Conservation (phyloP, 495 filamentous ascomycete genomes). For the Gamarada debralockiae region DNA sequence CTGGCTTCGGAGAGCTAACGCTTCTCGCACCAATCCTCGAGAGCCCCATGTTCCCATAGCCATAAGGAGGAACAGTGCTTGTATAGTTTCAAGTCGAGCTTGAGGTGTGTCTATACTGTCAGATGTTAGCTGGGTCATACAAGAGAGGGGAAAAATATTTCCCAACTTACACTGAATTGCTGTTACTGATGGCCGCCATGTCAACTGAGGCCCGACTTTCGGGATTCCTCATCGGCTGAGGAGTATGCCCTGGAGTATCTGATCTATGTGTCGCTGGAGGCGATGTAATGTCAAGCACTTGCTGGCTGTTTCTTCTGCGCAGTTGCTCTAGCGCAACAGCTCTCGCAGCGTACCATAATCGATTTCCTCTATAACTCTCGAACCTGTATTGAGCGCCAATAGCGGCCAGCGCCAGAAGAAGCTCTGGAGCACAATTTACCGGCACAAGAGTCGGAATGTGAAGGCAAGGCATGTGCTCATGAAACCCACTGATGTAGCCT, state of each 20-base stretch:
- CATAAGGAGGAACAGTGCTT: slow-evolving; percentile 52
- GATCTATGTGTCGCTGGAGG: not conserved
- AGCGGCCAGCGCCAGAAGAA: slow-evolving; percentile 60
- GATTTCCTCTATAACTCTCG: slow-evolving; percentile 61
- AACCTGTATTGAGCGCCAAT: slow-evolving; percentile 69
- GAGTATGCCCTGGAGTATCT: not conserved
- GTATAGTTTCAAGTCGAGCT: slow-evolving; percentile 50
- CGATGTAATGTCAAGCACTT: slow-evolving; percentile 26
- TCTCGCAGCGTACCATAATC: slow-evolving; percentile 65
- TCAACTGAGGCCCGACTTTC: not conserved
- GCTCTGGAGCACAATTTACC: slow-evolving; percentile 49
- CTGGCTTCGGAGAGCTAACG: slow-evolving; percentile 47
- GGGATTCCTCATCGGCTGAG: not conserved
- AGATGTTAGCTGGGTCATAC: not conserved
- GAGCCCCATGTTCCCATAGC: slow-evolving; percentile 55
- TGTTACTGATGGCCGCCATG: not conserved
- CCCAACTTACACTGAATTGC: not conserved
- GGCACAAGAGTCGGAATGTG: slow-evolving; percentile 60
- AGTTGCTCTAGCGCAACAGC: slow-evolving; percentile 51
- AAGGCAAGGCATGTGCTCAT: slow-evolving; percentile 65
- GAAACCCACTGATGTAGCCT: slow-evolving; percentile 63
- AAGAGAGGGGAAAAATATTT: not conserved
- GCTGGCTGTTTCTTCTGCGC: slow-evolving; percentile 45
- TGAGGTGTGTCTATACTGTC: slow-evolving; percentile 41
- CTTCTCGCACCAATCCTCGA: slow-evolving; percentile 53